phyloP scores from a whole-genome alignment of 2,329 filamentous ascomycete species.

The Diaporthe australafricana region DNA sequence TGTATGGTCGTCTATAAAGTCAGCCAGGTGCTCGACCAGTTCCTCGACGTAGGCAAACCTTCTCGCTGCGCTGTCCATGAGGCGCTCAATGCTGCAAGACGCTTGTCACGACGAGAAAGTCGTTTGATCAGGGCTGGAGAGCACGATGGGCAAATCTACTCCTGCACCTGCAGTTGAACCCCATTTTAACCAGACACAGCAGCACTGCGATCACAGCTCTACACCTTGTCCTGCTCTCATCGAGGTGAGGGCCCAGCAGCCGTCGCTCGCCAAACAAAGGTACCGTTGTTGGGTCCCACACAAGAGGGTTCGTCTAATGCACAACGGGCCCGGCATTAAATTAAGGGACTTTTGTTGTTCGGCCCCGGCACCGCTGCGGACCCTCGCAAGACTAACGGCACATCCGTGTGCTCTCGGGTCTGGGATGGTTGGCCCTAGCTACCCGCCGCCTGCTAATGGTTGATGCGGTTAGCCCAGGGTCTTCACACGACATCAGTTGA shows the following conservation, averaged over 20 bases:
- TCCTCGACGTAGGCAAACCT: slow-evolving; percentile 4
- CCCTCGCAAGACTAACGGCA: slow-evolving; percentile 5
- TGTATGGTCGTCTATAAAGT: slow-evolving; percentile 17
- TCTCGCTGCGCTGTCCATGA: not conserved
- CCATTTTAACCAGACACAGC: not conserved
- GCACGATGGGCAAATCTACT: not conserved
- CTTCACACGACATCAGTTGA: not conserved
- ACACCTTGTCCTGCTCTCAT: not conserved
- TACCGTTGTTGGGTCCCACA: slow-evolving; percentile 6
- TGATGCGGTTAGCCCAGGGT: not conserved
- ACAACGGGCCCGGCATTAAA: not conserved
- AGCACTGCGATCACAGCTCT: not conserved
- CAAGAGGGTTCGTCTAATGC: slow-evolving; percentile 16
- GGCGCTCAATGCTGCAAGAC: not conserved
- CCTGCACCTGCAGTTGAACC: not conserved
- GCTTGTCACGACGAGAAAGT: not conserved
- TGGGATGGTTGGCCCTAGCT: not conserved
- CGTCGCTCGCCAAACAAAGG: slow-evolving; percentile 3
- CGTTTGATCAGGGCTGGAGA: not conserved
- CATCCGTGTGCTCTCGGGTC: not conserved
- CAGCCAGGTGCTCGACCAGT: slow-evolving; percentile 1
- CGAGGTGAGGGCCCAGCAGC: not conserved
- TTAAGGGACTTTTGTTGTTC: slow-evolving; percentile 20
- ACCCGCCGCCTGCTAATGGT: not conserved
- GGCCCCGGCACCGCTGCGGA: not conserved